Conservation (phyloP, 331 rosid species). For the Malus hybrid region DNA sequence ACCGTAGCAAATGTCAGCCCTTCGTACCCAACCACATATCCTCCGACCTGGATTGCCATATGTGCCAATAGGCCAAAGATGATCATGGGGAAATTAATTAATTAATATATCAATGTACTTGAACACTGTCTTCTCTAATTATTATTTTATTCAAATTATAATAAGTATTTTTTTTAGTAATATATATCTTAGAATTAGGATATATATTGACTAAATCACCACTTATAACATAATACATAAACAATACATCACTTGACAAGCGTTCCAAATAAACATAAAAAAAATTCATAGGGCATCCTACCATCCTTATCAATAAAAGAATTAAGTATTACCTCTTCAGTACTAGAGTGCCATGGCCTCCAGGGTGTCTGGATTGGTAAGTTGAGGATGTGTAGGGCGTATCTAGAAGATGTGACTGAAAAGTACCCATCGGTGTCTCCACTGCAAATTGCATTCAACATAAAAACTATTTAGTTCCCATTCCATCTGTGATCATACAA, state of each 20-base stretch:
- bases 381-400: slow-evolving; percentile 29
- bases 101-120: not conserved
- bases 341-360: slow-evolving; percentile 45
- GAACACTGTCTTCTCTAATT: no score
- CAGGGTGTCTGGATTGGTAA: slow-evolving; percentile 28
- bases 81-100: not conserved
- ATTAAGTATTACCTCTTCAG: slow-evolving; percentile 28
- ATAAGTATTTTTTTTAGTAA: no score
- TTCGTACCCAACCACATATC: slow-evolving; percentile 44
- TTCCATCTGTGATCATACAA: no score
- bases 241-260: no score
- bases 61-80: not conserved
- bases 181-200: no score
- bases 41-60: slow-evolving; percentile 44
- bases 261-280: no score
- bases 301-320: not conserved
- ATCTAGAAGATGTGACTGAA: slow-evolving; percentile 46
- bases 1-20: slow-evolving; percentile 46
- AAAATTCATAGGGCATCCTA: no score
- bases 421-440: slow-evolving; percentile 53
- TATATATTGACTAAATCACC: no score
- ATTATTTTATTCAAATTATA: no score
- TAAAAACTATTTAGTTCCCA: not conserved
- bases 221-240: no score
- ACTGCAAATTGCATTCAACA: not conserved